phyloP scores from a whole-genome alignment of 495 filamentous ascomycete genomes.

The Penicillium manginii region DNA sequence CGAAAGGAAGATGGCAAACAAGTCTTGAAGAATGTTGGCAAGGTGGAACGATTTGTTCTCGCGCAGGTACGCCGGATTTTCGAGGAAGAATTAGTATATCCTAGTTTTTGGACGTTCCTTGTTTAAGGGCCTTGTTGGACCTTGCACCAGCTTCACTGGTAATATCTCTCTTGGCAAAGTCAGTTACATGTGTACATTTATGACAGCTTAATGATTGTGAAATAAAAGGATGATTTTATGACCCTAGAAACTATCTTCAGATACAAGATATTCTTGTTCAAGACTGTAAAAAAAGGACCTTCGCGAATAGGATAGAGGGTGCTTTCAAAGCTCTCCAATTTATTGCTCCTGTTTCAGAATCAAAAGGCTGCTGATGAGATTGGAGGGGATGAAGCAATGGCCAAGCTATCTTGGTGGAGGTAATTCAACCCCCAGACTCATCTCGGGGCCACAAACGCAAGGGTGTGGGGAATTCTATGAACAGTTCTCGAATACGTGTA shows the following conservation, averaged over 20 bases:
- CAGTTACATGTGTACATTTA: slow-evolving; percentile 21
- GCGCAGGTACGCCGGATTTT: slow-evolving; percentile 97
- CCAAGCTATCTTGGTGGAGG: background rate
- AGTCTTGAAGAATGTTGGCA: slow-evolving; percentile 95
- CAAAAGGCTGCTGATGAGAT: background rate
- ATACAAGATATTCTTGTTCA: slow-evolving; percentile 7
- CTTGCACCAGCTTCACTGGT: background rate
- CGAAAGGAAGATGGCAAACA: slow-evolving; percentile 88
- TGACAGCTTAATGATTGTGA: slow-evolving; percentile 22
- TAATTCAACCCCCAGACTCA: too few relatives aligned
- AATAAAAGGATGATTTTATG: slow-evolving; percentile 15
- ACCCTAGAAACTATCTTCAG: slow-evolving; percentile 19
- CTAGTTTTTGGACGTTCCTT: slow-evolving; percentile 96
- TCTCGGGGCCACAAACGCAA: background rate
- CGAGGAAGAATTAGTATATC: slow-evolving; percentile 97
- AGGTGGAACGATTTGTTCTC: slow-evolving; percentile 95
- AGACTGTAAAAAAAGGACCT: slow-evolving; percentile 5
- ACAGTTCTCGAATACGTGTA: slow-evolving; percentile 8
- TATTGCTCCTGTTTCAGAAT: background rate
- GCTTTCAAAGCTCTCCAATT: background rate
- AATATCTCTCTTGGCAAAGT: background rate
- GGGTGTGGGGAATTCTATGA: slow-evolving; percentile 8
- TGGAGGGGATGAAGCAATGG: background rate
- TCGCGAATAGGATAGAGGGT: background rate
- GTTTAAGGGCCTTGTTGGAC: slow-evolving; percentile 39